Base-by-base conservation (phyloP, 768 basidiomycete species). In the Russula sp. region DNA sequence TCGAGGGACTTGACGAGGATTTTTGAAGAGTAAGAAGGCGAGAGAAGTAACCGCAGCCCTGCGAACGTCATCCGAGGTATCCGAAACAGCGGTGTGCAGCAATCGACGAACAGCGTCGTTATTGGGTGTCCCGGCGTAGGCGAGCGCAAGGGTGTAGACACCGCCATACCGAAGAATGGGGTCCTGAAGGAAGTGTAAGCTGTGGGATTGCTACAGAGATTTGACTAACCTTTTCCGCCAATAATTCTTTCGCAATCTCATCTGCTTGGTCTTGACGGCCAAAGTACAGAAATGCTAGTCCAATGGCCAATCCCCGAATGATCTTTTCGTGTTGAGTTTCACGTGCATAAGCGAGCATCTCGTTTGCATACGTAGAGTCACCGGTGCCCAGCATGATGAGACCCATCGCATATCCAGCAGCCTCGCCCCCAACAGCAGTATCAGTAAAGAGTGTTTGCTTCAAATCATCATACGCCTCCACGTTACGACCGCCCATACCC, bases 301-400 rank as follows among this genome's bases (percentile, higher is more conserved):
- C 96, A 67, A 99, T 81, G 7, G 95, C 91, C 57, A 99, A 80
- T 66, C 94, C 94, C 48, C 97, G 87, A 58, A 98, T 98, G 70
- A 98, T 98, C 78, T 98, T 99, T 78, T 99, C 97, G 71, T 98
- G 97, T 70, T 97, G 93, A 1, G 97, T 99, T 71, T 99, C 97
- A 58, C 89, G 84, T 34, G 97, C 94, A 70, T 99, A 99, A 56
- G 87, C 83, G 59, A 98, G 77, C 96, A 98, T 98, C 75, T 99
- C 97, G 34, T 90, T 87, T 39, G 93, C 84, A 57, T 85, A 84
- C 41, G 83, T 86, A 34, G 80, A 77, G 46, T 85, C 86, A 16
- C 85, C 94, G 3, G 93, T 94, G n/a, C 94, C 97, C 7, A 99
- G 81, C 95, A 98, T 98, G 70, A 98, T 84, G 56, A 99, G 79